These are phyloP conservation scores for Plasmodium gonderi DNA, from an alignment of 169 alveolate genomes.

Conservation along the genomic window DNA sequence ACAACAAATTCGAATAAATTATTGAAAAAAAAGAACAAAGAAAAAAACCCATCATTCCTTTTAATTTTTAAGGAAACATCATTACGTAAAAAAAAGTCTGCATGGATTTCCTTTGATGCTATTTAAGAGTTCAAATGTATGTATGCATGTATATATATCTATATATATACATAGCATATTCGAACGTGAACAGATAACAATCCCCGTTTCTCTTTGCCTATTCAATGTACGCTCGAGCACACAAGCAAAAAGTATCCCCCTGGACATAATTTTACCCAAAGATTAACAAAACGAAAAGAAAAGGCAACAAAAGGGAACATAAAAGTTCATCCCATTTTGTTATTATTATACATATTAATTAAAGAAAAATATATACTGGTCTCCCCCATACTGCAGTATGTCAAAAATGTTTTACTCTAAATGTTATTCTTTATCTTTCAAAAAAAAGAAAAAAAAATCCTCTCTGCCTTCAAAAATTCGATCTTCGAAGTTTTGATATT, in stretches of 20 bases:
- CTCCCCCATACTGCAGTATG: neutral
- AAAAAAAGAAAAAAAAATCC: too few relatives aligned
- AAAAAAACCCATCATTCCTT: neutral
- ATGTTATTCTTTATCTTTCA: neutral
- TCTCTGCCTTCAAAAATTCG: too few relatives aligned
- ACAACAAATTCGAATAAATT: neutral
- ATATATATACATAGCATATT: too few relatives aligned
- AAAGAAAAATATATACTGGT: neutral
- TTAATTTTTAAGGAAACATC: neutral
- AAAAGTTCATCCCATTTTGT: neutral
- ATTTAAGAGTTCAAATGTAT: neutral
- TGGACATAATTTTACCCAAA: neutral
- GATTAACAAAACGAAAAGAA: neutral
- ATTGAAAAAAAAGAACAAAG: neutral
- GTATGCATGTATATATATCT: neutral
- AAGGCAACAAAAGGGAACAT: neutral
- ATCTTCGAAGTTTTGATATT: too few relatives aligned
- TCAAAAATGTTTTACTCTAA: neutral
- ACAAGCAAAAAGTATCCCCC: neutral
- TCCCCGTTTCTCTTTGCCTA: neutral
- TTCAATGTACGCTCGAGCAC: too few relatives aligned
- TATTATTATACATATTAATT: neutral
- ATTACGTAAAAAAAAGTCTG: neutral
- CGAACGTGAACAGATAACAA: neutral
- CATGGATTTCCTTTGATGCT: neutral